Conservation (phyloP, 306 rosid genomes). For the Vachellia pachyceras region DNA sequence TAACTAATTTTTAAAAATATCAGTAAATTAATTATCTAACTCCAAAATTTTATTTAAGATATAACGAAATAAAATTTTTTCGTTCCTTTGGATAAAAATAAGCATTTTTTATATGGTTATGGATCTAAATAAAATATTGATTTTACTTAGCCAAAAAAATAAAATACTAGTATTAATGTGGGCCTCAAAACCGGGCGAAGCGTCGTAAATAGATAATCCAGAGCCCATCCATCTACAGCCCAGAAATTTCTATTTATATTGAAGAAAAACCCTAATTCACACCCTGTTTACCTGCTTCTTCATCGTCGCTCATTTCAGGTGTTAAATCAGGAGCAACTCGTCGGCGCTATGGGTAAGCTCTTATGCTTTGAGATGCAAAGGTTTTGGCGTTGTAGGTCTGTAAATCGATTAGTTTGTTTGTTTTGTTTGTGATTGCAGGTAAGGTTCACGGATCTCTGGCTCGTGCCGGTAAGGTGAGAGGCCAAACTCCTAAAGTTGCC, state of each 20-base stretch:
- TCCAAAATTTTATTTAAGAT: too few relatives aligned
- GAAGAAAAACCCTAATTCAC: not conserved
- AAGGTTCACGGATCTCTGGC: slow-evolving; percentile 28
- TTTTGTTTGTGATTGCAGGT: slow-evolving; percentile 11
- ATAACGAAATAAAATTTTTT: too few relatives aligned
- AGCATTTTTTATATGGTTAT: too few relatives aligned
- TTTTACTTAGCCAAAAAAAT: too few relatives aligned
- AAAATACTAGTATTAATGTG: too few relatives aligned
- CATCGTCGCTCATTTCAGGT: not conserved
- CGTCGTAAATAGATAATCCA: not conserved
- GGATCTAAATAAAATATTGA: too few relatives aligned
- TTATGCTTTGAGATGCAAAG: not conserved
- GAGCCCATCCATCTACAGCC: not conserved
- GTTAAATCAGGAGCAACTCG: not conserved
- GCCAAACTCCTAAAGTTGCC: slow-evolving; percentile 18
- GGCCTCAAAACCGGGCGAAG: not conserved
- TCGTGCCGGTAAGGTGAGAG: slow-evolving; percentile 28
- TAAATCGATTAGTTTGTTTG: not conserved
- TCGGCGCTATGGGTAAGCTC: not conserved
- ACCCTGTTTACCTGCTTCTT: not conserved
- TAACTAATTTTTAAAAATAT: too few relatives aligned
- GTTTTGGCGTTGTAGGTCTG: not conserved
- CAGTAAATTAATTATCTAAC: too few relatives aligned
- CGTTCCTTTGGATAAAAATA: too few relatives aligned
- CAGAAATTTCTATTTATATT: not conserved